Evolutionary conservation across 1,139 yeast genomes (phyloP), one percentile per base, ranked within the genome.

Genomic region (Candida sp.): DNA sequence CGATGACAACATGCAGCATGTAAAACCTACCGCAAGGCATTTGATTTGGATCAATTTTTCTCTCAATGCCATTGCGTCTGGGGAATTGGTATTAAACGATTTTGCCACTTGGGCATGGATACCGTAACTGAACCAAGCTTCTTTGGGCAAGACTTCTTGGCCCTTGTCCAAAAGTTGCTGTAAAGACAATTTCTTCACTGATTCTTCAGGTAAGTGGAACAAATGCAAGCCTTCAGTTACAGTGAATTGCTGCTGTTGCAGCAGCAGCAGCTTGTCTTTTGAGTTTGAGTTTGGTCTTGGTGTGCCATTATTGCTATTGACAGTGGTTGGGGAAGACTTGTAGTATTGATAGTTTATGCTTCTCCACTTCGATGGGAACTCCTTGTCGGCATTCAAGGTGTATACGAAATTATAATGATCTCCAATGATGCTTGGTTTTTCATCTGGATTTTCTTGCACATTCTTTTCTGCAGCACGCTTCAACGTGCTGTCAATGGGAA

Each of bases 101-200:
- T 90, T 91, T 3, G 92, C 90, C 33, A 82, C 75, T 12, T 85
- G 74, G 0, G 88, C 87, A 43, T 80, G 81, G 34, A 88, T 66
- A 2, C 86, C 80, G 57, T 87, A 90, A 32, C 83, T 84, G 54
- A 79, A 78, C 86, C 91, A 86, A 47, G 73, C 76, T 12, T 83
- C 84, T 38, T 75, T 67, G 2, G 97, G 96, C 17, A 91, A 68
- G 3, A 70, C 71, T 22, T 76, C 78, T 54, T 75, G 69, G 3
- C 90, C 92, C 53, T 77, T 81, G 48, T 86, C 88, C 58, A 80
- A 83, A 11, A 90, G 78, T 59, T 88, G 90, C 54, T 85, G 86
- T 39, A 84, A 67, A 0, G 86, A 68, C n/a, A 80, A 62, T 49
- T 77, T 77, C 27, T 75, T 67, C 17, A 86, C 74, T 11, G 77